Conservation (phyloP, 2,329 filamentous ascomycete genomes). For the Ploettnerulaceae sp. region DNA sequence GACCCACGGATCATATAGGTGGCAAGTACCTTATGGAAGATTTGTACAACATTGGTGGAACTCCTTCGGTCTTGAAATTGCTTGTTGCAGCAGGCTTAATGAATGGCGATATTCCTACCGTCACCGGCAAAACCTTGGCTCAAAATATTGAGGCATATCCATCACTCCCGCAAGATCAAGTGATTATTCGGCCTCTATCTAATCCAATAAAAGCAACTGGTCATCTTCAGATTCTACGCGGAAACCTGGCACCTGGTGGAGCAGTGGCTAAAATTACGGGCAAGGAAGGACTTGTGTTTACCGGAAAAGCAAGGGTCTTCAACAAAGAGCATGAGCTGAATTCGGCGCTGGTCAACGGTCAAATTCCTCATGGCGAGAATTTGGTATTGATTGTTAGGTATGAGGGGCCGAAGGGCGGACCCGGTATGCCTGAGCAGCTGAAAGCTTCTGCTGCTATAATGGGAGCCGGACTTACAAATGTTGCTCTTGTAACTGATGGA, state of each 20-base stretch:
- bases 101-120: conserved; percentile 72
- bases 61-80: conserved; percentile 79
- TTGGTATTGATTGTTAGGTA: conserved; percentile 88
- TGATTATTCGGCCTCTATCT: conserved; percentile 73
- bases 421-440: conserved; percentile 94
- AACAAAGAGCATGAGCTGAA: conserved; percentile 80
- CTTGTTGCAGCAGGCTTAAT: conserved; percentile 72
- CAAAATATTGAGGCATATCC: conserved; percentile 78
- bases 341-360: conserved; percentile 63
- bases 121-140: conserved; percentile 78
- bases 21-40: conserved; percentile 87
- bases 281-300: conserved; percentile 83
- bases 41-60: conserved; percentile 79
- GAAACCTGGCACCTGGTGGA: conserved; percentile 83
- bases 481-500: conserved; percentile 89
- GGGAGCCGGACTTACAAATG: conserved; percentile 81
- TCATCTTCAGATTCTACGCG: conserved; percentile 81
- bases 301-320: conserved; percentile 76
- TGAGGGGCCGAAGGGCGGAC: conserved; percentile 88
- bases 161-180: conserved; percentile 70
- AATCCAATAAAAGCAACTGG: conserved; percentile 77
- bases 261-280: conserved; percentile 96
- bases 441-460: conserved; percentile 86
- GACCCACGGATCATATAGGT: too few species aligned
- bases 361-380: conserved; percentile 69